Evolutionary conservation across 2,329 filamentous ascomycete genomes (phyloP), one percentile per base, ranked within the genome.

Genomic region (Dactylellina haptotyla): DNA sequence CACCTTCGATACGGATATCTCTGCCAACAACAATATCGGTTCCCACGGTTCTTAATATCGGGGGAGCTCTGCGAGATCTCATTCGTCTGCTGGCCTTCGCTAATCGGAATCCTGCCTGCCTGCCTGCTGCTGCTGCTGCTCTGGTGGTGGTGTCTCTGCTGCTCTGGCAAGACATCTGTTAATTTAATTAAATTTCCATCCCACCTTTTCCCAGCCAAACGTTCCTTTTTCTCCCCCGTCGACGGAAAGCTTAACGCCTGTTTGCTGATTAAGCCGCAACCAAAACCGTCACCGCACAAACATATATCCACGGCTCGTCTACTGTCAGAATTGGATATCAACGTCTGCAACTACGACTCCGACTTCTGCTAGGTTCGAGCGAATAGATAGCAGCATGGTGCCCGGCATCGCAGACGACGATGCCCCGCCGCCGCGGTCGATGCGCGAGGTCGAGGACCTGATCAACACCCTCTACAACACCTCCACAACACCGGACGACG

Each of bases 401-500:
- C 63, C 62, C 16, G 70, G 50, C 56, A 58, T 58, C 41, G 43
- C 63, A 20, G 70, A 75, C 30, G 63, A 75, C 50, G 58, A 66
- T 61, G 61, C 51, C 41, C 70, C 70, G 50, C 41, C 70, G 65
- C 81, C 82, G 30, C 82, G 80, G 25, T 78, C 81, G 8, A 80
- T 82, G 28, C 81, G 79, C 79, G 83, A 82, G 78, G 83, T 82
- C 76, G 78, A 79, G 78, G 41, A 14, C 54, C 63, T 75, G 43
- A 75, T 75, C 14, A 66, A 67, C 71, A 82, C 78, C 81, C 87
- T 25, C 20, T 75, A 75, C 63, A 64, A 54, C 64, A 64, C 70
- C 48, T 63, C 62, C 41, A 69, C 70, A 37, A 80, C 79, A 75
- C 83, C 77, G 53, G 79, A 79, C 75, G 80, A 81, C 59, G 81